Base-by-base conservation (phyloP, 2,329 filamentous ascomycete species). In the Fusarium burgessii region DNA sequence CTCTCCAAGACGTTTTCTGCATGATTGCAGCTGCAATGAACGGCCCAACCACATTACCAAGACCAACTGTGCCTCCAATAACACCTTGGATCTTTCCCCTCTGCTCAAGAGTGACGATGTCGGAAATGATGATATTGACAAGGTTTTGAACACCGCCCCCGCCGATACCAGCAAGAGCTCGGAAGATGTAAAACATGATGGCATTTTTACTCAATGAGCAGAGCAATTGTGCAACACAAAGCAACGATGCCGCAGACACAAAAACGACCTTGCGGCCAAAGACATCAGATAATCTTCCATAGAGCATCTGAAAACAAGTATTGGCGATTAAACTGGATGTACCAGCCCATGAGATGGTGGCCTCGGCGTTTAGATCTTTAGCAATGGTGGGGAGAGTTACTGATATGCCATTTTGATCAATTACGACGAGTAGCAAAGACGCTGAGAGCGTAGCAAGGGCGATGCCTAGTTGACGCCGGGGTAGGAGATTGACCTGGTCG, bases 261-360 rank as follows among this genome's bases (percentile, higher is more conserved):
- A 54, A 62, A 7, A 63, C 11, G 0, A 52, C 58, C 5, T 63
- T 62, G 6, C 60, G 60, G 2, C 60, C 60, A 46, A 63, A 63
- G 2, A 62, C 58, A n/a, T 63, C 60, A 0, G 60, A 63, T 0
- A 63, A 7, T n/a, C 60, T 52, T 0, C 60, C 60, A 2, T 62
- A 62, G 15, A 62, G 38, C 57, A 62, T 62, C 10, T 62, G 60
- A 3, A 63, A 63, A 15, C 57, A 62, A 0, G 60, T 63, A 1
- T 62, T 62, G 6, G 60, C 57, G 1, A 63, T 29, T 2, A 63
- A 13, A 7, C 57, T 62, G 0, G 60, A 32, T 1, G 57, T 63
- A 6, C 60, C 60, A 6, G 58, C 58, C 60, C 60, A 63, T 1
- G 60, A 63, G 0, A 62, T 63, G 0, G 60, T 45, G 0, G 35